These are phyloP conservation scores for Nitzschia sp. DNA, from an alignment of 108 stramenopile genomes.

Conservation along the genomic window DNA sequence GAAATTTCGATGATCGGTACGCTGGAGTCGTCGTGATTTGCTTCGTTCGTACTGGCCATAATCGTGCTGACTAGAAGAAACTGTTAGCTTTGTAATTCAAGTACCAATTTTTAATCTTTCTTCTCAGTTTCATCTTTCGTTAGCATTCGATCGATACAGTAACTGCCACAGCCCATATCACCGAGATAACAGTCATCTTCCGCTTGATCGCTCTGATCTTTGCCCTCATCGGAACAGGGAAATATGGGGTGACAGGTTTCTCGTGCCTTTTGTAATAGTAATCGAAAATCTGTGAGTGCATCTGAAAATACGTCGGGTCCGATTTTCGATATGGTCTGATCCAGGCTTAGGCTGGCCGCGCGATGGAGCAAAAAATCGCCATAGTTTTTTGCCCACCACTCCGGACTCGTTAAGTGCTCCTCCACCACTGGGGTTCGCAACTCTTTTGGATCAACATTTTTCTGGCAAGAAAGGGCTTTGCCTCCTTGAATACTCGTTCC, in stretches of 20 bases:
- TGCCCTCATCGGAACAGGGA: conserved; percentile 33
- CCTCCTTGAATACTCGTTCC: neutral
- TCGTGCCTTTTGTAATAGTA: neutral
- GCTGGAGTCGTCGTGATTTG: too few species aligned
- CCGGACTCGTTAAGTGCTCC: conserved; percentile 7
- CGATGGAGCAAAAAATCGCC: conserved; percentile 44
- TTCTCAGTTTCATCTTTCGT: neutral
- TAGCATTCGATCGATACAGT: conserved; percentile 10
- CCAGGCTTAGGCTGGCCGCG: conserved; percentile 45
- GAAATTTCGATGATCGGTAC: too few species aligned
- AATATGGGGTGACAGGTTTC: conserved; percentile 10
- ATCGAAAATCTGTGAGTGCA: conserved; percentile 19
- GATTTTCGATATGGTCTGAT: conserved; percentile 50
- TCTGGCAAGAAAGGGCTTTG: neutral
- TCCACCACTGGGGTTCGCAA: neutral
- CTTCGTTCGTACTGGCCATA: too few species aligned
- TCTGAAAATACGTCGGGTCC: conserved; percentile 27
- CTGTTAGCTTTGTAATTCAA: too few species aligned
- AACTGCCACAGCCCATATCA: conserved; percentile 11
- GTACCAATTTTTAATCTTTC: too few species aligned
- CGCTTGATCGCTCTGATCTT: conserved; percentile 1
- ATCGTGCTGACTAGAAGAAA: too few species aligned
- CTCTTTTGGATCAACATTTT: neutral
- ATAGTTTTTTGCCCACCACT: conserved; percentile 38
- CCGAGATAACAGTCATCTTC: conserved; percentile 8